These are phyloP conservation scores for Voacanga thouarsii DNA, from an alignment of 257 asterid species.

Conservation along the genomic window DNA sequence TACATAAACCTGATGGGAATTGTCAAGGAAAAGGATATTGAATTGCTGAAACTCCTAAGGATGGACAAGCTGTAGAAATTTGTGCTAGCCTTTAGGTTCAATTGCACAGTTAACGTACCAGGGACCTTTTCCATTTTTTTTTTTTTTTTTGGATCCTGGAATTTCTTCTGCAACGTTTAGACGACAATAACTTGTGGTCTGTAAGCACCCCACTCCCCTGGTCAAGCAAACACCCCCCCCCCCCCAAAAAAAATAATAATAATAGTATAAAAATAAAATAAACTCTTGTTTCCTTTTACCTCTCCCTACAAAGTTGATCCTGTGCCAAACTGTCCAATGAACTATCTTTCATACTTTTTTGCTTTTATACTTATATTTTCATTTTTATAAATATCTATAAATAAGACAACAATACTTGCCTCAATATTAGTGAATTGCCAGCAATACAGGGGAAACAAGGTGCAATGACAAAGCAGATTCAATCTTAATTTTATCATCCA, in stretches of 20 bases:
- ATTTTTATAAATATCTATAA: not conserved
- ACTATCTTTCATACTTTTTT: not conserved
- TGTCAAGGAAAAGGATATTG: not conserved
- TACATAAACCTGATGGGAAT: not conserved
- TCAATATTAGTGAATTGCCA: not conserved
- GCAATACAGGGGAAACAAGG: not conserved
- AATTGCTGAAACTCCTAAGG: not conserved
- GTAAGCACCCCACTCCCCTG: not conserved
- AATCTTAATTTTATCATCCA: not conserved
- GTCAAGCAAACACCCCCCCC: too few relatives aligned
- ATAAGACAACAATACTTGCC: not conserved
- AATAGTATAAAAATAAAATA: not conserved
- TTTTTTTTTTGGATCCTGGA: not conserved
- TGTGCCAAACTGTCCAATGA: not conserved
- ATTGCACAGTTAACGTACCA: not conserved
- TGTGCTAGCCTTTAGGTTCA: not conserved
- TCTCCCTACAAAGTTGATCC: not conserved
- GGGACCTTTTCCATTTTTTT: not conserved
- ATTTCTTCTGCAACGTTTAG: not conserved
- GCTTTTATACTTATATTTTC: too few relatives aligned
- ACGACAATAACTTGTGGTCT: not conserved
- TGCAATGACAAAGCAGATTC: not conserved
- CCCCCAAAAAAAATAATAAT: too few relatives aligned
- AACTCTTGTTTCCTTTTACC: not conserved
- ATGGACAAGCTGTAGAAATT: not conserved